Evolutionary conservation across 2,329 filamentous ascomycete genomes (phyloP).

Genomic region (Raffaelea albimanens): DNA sequence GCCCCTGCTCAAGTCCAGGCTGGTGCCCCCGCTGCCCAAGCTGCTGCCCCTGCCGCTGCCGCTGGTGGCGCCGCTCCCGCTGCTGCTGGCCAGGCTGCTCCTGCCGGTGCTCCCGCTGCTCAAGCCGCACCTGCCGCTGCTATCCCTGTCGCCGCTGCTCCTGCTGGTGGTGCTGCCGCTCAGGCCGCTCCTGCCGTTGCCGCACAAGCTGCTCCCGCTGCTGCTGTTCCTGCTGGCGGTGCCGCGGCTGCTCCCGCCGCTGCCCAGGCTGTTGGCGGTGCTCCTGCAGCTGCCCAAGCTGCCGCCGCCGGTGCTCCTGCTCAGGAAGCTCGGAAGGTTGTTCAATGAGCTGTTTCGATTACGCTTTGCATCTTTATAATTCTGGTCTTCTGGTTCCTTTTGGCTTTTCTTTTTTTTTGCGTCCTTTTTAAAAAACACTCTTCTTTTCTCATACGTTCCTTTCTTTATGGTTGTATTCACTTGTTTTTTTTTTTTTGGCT

Average conservation of each 20-base stretch:
- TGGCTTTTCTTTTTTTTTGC: background rate
- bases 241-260: background rate
- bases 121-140: background rate
- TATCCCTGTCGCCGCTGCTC: background rate
- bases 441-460: background rate
- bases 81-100: background rate
- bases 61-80: background rate
- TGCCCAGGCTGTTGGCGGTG: background rate
- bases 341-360: constrained; percentile 4
- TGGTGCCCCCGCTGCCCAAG: background rate
- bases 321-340: constrained; percentile 8
- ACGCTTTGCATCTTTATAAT: background rate
- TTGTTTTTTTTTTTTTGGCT: background rate
- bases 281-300: background rate
- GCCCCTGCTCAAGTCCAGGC: background rate
- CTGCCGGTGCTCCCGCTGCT: background rate
- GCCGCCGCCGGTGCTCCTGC: background rate
- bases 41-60: background rate
- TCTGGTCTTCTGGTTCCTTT: background rate
- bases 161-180: background rate
- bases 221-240: background rate
- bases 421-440: too few relatives aligned
- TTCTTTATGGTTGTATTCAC: background rate
- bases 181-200: background rate
- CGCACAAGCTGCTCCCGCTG: background rate